Evolutionary conservation across 1,139 yeast species (phyloP).

Genomic region (Entelexis sorbosivorans): DNA sequence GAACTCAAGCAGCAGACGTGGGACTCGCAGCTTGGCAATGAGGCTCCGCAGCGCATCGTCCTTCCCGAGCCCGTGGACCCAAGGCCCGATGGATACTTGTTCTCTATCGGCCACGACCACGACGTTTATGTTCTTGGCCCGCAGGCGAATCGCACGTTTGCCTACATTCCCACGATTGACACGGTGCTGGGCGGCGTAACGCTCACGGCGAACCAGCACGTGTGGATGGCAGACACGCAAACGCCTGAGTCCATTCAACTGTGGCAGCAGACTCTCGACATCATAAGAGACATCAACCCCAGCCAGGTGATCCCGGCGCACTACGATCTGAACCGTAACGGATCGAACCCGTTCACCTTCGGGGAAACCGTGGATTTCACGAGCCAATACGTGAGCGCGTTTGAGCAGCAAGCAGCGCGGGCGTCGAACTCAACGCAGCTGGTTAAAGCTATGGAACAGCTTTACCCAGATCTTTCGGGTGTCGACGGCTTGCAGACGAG

Average conservation of each 20-base stretch:
- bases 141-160: slow-evolving; percentile 1
- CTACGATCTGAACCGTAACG: background rate
- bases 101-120: background rate
- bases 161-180: background rate
- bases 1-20: background rate
- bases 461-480: background rate
- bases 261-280: background rate
- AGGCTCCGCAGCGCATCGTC: background rate
- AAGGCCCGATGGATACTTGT: background rate
- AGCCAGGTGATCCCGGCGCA: slow-evolving; percentile 1
- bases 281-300: background rate
- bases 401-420: background rate
- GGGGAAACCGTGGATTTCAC: background rate
- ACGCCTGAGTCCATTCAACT: slow-evolving; percentile 1
- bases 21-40: slow-evolving; percentile 1
- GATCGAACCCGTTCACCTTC: background rate
- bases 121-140: slow-evolving; percentile 1
- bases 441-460: background rate
- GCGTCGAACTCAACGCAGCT: slow-evolving; percentile 1
- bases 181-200: slow-evolving; percentile 2
- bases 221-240: slow-evolving; percentile 5
- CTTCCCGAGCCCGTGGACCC: slow-evolving; percentile 1
- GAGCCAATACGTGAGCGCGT: background rate
- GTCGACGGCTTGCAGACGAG: background rate
- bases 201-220: slow-evolving; percentile 1